Conservation (phyloP, 208 protist species). For the Trypanosoma melophagium region DNA sequence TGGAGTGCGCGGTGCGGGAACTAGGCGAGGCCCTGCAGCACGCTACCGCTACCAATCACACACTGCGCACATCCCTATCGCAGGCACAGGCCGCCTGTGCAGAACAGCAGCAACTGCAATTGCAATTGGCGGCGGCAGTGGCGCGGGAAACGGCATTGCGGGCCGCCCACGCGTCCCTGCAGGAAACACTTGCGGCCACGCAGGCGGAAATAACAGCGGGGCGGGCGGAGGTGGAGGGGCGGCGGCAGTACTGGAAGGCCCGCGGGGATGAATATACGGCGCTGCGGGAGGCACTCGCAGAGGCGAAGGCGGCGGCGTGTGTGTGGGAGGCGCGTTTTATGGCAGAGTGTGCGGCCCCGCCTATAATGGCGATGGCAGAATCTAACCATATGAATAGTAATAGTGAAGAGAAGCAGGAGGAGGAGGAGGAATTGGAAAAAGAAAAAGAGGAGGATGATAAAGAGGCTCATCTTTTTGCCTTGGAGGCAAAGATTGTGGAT, state of each 20-base stretch:
- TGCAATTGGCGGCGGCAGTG: slow-evolving; percentile 22
- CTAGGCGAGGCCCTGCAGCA: slow-evolving; percentile 5
- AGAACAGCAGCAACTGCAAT: slow-evolving; percentile 17
- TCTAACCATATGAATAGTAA: background rate
- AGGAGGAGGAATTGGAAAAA: too few relatives aligned
- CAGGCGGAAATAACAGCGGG: slow-evolving; percentile 16
- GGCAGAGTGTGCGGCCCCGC: background rate
- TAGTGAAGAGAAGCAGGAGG: background rate
- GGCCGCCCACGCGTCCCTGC: slow-evolving; percentile 32
- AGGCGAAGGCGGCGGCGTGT: slow-evolving; percentile 20
- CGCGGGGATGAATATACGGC: slow-evolving; percentile 7
- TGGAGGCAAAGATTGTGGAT: slow-evolving; percentile 66
- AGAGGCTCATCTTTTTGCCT: slow-evolving; percentile 2
- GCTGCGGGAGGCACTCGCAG: slow-evolving; percentile 25
- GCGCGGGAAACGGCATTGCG: slow-evolving; percentile 27
- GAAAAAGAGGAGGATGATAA: background rate
- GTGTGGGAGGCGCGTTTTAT: slow-evolving; percentile 33
- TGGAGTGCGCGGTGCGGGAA: slow-evolving; percentile 5
- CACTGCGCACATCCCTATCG: slow-evolving; percentile 9
- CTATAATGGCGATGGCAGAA: background rate
- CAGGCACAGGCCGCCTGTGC: slow-evolving; percentile 19
- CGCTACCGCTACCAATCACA: slow-evolving; percentile 22
- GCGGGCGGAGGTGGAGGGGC: slow-evolving; percentile 8
- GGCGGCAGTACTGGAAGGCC: slow-evolving; percentile 26
- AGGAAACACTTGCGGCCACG: slow-evolving; percentile 3